Evolutionary conservation across 257 asterid genomes (phyloP).

Genomic region (Forsythia suspensa): DNA sequence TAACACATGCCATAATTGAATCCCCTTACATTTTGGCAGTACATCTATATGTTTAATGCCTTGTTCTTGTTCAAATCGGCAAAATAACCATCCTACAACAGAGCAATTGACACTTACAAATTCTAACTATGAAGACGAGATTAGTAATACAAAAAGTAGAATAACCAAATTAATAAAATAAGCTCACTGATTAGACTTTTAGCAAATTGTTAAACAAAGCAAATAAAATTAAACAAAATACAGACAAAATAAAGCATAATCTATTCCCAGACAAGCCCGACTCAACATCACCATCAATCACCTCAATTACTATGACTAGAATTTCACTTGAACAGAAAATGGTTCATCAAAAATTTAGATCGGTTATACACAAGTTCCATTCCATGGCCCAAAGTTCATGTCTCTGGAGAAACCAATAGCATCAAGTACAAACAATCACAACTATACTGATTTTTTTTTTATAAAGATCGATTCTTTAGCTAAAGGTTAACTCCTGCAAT

Average conservation of each 20-base stretch:
- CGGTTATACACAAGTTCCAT: not conserved
- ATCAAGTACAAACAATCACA: not conserved
- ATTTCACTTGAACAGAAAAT: not conserved
- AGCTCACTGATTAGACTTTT: not conserved
- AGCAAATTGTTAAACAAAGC: not conserved
- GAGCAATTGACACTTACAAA: not conserved
- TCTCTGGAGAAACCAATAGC: not conserved
- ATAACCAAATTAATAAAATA: not conserved
- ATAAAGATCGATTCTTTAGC: not conserved
- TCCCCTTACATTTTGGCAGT: not conserved
- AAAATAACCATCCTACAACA: constrained; percentile 1
- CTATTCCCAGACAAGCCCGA: not conserved
- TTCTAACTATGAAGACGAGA: not conserved
- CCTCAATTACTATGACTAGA: not conserved
- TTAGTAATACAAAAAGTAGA: not conserved
- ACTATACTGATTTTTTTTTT: not conserved
- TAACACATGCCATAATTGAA: not conserved
- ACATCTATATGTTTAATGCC: not conserved
- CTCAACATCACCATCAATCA: not conserved
- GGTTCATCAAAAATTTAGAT: not conserved
- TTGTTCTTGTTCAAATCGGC: not conserved
- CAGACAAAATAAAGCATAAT: not conserved
- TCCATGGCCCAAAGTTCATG: not conserved
- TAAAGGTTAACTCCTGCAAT: not conserved
- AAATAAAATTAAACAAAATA: too few species aligned